Percentiles rank a stretch among this genome's conserved stretches.
Conservation (phyloP, 192 early-diverging fungal species). For the Borealophlyctis nickersoniae region DNA sequence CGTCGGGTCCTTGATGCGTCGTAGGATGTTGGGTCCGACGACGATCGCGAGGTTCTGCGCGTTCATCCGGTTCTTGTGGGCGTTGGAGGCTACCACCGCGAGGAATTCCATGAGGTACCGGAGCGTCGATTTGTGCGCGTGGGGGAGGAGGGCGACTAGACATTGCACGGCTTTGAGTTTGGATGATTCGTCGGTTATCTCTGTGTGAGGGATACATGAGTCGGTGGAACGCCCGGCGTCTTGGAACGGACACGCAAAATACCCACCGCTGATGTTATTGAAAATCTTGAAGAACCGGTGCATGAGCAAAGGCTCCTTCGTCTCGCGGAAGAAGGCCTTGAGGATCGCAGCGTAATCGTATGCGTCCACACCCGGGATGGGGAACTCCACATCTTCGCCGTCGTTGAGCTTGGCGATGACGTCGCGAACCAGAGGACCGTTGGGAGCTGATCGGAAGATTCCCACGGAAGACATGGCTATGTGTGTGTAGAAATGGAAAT, state of each 20-base stretch:
- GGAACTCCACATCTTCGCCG: not conserved
- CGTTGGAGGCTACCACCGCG: not conserved
- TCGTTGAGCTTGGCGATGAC: not conserved
- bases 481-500: not conserved
- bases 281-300: not conserved
- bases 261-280: not conserved
- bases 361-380: no score
- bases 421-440: not conserved
- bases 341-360: not conserved
- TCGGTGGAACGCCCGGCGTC: not conserved
- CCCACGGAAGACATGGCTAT: not conserved
- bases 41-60: not conserved
- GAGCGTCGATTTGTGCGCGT: not conserved
- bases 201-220: not conserved
- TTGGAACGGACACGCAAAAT: not conserved
- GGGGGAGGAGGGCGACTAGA: not conserved
- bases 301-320: not conserved
- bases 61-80: not conserved
- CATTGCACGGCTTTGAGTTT: not conserved
- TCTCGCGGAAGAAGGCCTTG: not conserved
- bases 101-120: not conserved
- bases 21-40: constrained; percentile 1
- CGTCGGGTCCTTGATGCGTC: not conserved
- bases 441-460: not conserved
- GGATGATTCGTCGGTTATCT: not conserved